These are phyloP conservation scores for Apiotrichum mycotoxinovorans DNA, from an alignment of 1,284 basidiomycete genomes.

Conservation along the genomic window DNA sequence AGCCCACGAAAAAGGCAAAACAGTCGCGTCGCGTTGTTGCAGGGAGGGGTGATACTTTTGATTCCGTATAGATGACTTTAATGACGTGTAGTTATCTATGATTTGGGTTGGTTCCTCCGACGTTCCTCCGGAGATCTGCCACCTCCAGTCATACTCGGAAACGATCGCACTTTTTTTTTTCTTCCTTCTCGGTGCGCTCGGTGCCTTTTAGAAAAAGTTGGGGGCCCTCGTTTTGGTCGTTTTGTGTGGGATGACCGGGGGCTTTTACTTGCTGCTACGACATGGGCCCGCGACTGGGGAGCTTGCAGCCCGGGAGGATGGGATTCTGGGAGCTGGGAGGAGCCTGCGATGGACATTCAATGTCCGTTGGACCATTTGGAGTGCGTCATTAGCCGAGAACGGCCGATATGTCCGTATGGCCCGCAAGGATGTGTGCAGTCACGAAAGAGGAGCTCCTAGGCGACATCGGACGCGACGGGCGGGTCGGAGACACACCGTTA, in stretches of 20 bases:
- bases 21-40: not conserved
- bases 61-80: not conserved
- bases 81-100: not conserved
- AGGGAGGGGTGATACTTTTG: not conserved
- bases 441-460: no score
- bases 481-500: not conserved
- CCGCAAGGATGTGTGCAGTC: no score
- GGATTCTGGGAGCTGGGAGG: no score
- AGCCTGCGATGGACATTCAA: no score
- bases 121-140: not conserved
- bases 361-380: no score
- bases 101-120: no score
- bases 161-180: not conserved
- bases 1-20: not conserved
- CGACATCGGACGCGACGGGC: not conserved
- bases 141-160: not conserved
- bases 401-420: constrained; percentile 1
- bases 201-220: no score
- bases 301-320: no score
- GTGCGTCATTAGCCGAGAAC: not conserved
- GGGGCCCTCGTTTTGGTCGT: no score
- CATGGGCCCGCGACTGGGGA: no score
- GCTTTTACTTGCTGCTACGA: no score
- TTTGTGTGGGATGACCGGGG: not conserved
- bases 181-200: no score